Percentiles rank a stretch among this genome's conserved stretches.
Evolutionary conservation across 2,329 filamentous ascomycete genomes (phyloP).

Genomic region (Albifimbria verrucaria): DNA sequence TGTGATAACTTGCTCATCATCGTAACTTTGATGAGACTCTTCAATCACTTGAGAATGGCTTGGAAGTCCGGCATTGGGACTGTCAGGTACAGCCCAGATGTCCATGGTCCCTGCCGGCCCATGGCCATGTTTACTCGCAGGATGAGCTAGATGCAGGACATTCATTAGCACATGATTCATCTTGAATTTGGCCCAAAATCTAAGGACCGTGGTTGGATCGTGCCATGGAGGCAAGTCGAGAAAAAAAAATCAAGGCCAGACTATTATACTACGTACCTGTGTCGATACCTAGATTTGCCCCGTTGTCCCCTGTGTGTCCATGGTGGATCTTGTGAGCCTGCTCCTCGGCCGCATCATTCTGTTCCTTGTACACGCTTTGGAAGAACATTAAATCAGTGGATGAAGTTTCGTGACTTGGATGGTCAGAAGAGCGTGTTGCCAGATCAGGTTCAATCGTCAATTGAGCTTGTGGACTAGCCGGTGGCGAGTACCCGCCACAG

Average conservation of each 20-base stretch:
- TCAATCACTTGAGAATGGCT: too few relatives aligned
- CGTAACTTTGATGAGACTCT: too few relatives aligned
- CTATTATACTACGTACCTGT: neutral
- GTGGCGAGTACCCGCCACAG: slow-evolving; percentile 15
- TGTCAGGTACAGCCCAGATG: too few relatives aligned
- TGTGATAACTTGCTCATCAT: too few relatives aligned
- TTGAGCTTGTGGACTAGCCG: slow-evolving; percentile 8
- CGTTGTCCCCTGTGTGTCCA: slow-evolving; percentile 10
- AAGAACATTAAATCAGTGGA: slow-evolving; percentile 50
- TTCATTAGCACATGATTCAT: too few relatives aligned
- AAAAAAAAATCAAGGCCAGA: too few relatives aligned
- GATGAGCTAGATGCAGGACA: too few relatives aligned
- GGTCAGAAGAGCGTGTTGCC: slow-evolving; percentile 18
- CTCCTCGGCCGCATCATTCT: slow-evolving; percentile 30
- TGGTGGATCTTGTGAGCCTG: slow-evolving; percentile 16
- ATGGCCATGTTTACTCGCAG: too few relatives aligned
- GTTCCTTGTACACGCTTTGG: slow-evolving; percentile 43
- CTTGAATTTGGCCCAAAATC: too few relatives aligned
- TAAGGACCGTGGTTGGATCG: too few relatives aligned
- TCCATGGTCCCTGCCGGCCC: too few relatives aligned
- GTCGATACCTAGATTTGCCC: neutral
- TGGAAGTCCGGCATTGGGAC: too few relatives aligned
- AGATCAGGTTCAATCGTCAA: slow-evolving; percentile 5
- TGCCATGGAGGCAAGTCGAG: slow-evolving; percentile 22
- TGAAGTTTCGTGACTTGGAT: slow-evolving; percentile 25